These are phyloP conservation scores for Cadophora sp. DNA, from an alignment of 2,329 filamentous ascomycete species.

Conservation along the genomic window DNA sequence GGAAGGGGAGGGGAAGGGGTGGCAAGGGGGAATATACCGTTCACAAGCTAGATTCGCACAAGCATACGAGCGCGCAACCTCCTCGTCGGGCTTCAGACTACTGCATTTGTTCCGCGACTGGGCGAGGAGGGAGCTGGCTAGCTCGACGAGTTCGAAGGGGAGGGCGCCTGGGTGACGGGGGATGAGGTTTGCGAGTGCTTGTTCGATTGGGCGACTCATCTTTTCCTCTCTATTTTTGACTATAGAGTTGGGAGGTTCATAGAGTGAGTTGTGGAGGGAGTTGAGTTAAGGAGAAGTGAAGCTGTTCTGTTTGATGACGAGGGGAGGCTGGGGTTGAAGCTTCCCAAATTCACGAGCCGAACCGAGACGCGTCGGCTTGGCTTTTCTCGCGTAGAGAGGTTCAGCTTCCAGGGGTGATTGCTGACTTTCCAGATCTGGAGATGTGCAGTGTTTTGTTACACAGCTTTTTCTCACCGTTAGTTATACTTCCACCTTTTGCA, in stretches of 20 bases:
- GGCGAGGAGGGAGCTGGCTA: constrained; percentile 76
- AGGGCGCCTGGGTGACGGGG: constrained; percentile 74
- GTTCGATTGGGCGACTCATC: constrained; percentile 80
- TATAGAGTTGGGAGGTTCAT: neutral
- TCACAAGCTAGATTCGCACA: constrained; percentile 92
- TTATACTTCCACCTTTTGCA: no score
- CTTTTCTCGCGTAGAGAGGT: constrained; percentile 10
- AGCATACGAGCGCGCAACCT: constrained; percentile 83
- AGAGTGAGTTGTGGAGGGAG: neutral
- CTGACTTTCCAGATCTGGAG: neutral
- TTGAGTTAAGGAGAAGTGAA: neutral
- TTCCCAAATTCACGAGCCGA: neutral
- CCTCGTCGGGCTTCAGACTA: constrained; percentile 83
- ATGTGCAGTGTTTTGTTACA: no score
- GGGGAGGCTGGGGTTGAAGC: constrained; percentile 6
- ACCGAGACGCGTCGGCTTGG: constrained; percentile 7
- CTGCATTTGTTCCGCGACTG: constrained; percentile 81
- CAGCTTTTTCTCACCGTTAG: no score
- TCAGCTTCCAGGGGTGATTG: neutral
- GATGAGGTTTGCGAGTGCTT: constrained; percentile 74
- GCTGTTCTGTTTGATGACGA: neutral
- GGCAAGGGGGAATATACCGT: constrained; percentile 60
- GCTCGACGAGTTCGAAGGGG: constrained; percentile 72
- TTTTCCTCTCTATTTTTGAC: neutral
- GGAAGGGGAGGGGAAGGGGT: constrained; percentile 12